These are phyloP conservation scores for Rhodotorula sp. DNA, from an alignment of 1,284 basidiomycete genomes.

Conservation along the genomic window DNA sequence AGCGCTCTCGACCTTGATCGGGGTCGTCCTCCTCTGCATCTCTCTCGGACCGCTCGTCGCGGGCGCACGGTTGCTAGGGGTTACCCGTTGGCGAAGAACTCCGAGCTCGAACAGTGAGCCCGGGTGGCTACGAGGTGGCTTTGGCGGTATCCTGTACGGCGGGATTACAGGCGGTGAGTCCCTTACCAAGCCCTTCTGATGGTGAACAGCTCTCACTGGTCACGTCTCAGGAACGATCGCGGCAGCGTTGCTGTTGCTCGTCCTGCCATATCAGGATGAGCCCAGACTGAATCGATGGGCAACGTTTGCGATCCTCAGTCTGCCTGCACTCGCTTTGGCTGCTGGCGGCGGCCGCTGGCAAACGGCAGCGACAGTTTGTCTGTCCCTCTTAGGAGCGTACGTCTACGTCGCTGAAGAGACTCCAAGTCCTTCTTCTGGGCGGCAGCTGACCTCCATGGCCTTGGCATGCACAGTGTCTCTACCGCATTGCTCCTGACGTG, in stretches of 20 bases:
- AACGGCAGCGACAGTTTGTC: background rate
- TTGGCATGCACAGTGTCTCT: no score
- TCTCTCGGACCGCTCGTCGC: conserved; percentile 9
- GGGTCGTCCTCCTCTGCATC: conserved; percentile 16
- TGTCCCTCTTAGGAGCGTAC: conserved; percentile 11
- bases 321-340: conserved; percentile 7
- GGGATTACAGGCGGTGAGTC: conserved; percentile 3
- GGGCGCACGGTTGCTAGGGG: conserved; percentile 5
- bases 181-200: no score
- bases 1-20: conserved; percentile 57
- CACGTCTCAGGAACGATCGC: conserved; percentile 7
- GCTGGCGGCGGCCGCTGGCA: conserved; percentile 13
- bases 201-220: background rate
- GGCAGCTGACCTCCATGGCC: no score
- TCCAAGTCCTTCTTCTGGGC: no score
- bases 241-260: background rate
- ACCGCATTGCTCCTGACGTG: conserved; percentile 18
- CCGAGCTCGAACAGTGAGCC: background rate
- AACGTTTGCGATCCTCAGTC: conserved; percentile 5
- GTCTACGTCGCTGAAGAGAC: background rate
- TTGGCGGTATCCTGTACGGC: conserved; percentile 18
- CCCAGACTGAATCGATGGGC: conserved; percentile 14
- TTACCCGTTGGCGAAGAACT: conserved; percentile 2
- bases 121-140: conserved; percentile 26
- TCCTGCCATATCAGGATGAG: conserved; percentile 6